These are phyloP conservation scores for Acorus gramineus DNA, from an alignment of 106 monocot species.

Conservation along the genomic window DNA sequence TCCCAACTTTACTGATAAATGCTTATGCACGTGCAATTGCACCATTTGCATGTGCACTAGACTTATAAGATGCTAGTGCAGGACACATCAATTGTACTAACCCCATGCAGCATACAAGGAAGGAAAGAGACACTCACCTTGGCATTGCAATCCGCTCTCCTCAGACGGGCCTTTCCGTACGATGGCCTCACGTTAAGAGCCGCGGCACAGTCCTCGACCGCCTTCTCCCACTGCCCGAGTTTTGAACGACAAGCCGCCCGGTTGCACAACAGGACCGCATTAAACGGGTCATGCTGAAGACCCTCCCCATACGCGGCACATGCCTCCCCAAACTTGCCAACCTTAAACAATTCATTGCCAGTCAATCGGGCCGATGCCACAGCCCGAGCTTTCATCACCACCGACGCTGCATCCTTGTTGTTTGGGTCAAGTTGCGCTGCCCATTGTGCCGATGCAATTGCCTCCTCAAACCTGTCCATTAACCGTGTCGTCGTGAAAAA, in stretches of 20 bases:
- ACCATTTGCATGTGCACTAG: too few species aligned
- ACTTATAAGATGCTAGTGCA: too few species aligned
- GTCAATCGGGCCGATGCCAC: constrained; percentile 25
- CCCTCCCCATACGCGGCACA: constrained; percentile 31
- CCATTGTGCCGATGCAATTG: constrained; percentile 16
- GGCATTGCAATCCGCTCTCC: constrained; percentile 32
- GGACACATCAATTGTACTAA: too few species aligned
- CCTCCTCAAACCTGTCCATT: constrained; percentile 25
- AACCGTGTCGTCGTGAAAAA: not conserved
- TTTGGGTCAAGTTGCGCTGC: constrained; percentile 26
- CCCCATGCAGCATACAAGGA: too few species aligned
- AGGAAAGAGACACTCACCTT: too few species aligned
- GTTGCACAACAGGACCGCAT: constrained; percentile 38
- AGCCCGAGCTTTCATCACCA: constrained; percentile 6
- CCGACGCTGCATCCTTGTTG: constrained; percentile 23
- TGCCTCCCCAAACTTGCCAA: constrained; percentile 20
- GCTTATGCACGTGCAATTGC: too few species aligned
- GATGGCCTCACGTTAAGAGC: constrained; percentile 25
- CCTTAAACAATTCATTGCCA: constrained; percentile 39
- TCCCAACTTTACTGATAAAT: too few species aligned
- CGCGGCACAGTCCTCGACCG: constrained; percentile 26
- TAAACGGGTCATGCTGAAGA: constrained; percentile 15
- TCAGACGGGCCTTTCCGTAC: constrained; percentile 29
- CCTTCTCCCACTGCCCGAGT: constrained; percentile 29
- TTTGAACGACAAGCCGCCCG: constrained; percentile 31